A percentile compares a stretch with the other conserved stretches of the same genome.
Evolutionary conservation across 441 rosid genomes (phyloP).

Genomic region (Jatropha multifida): DNA sequence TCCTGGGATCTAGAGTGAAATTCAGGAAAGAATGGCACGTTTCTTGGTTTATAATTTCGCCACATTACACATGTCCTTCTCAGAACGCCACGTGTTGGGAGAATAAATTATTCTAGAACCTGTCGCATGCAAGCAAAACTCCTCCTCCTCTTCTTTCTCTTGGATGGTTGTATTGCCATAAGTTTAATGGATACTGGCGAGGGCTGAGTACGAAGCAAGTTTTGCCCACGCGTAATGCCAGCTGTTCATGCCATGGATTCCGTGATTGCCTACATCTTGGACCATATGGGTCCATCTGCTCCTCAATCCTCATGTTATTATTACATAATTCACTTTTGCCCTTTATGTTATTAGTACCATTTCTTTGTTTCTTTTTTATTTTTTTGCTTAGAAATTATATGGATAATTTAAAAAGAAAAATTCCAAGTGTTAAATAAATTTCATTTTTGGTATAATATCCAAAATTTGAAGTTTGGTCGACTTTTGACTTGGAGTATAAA

Average conservation of each 20-base stretch:
- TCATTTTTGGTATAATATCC: no score
- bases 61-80: slow-evolving; percentile 4
- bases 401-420: no score
- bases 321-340: not conserved
- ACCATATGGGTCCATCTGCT: not conserved
- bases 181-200: not conserved
- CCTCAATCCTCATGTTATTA: not conserved
- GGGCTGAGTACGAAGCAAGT: not conserved
- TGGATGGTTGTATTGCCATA: no score
- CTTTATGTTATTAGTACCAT: not conserved
- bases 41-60: not conserved
- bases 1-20: not conserved
- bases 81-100: not conserved
- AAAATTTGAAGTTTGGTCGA: no score
- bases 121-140: slow-evolving; percentile 5
- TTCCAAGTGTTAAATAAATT: no score
- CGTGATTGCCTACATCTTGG: slow-evolving; percentile 21
- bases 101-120: not conserved
- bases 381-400: no score
- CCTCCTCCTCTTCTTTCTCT: not conserved
- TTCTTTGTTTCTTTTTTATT: not conserved
- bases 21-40: not conserved
- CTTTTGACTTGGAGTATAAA: no score
- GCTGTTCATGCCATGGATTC: slow-evolving; percentile 27
- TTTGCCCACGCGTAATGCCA: slow-evolving; percentile 37